Base-by-base conservation (phyloP, 164 flowering plant genomes). In the Magnolia changhungtana region DNA sequence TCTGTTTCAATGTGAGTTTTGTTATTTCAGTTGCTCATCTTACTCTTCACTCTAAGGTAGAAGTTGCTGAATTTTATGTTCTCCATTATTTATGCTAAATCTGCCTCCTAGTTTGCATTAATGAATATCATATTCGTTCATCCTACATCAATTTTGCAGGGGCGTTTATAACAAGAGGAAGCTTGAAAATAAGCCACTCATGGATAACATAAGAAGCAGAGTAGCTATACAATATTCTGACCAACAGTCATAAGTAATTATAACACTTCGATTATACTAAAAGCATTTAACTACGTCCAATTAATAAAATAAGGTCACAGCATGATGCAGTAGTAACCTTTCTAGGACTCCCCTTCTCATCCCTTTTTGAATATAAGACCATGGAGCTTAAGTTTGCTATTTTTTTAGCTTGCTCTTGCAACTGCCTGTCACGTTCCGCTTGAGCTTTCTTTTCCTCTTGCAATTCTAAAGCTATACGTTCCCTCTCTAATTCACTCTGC, bases 381-480 rank as follows among this genome's bases (percentile, higher is more conserved):
- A 96, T 90, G 70, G 97, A 86, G 81, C 99, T 94, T 83, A 96
- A 81, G 74, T 91, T 96, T 82, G 88, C 86, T 71, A 96, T 96
- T 80, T 88, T 90, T 83, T 89, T 90, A 16, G 88, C 98, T 81
- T 96, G 99, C 82, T 94, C 92, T 79, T 90, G 88, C 78, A 96
- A 81, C 83, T 85, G 88, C 82, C 78, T 89, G 71, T 96, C 98
- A 21, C 90, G 85, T 78, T 90, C 89, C 63, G 88, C 94, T 84
- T 94, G 98, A 76, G 92, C 93, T 87, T 89, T 89, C 86, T 92
- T 96, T 86, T 92, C 98, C 83, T 90, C 97, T 84, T 90, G 97
- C 85, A 96, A 81, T 84, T 94, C 99, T 86, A 92, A 81, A 77
- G 97, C 87, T 71, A 96, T 96, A 24, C 98, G 85, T 86, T 96